These are phyloP conservation scores for Pseudogymnoascus sp. DNA, from an alignment of 2,329 filamentous ascomycete species.

Conservation along the genomic window DNA sequence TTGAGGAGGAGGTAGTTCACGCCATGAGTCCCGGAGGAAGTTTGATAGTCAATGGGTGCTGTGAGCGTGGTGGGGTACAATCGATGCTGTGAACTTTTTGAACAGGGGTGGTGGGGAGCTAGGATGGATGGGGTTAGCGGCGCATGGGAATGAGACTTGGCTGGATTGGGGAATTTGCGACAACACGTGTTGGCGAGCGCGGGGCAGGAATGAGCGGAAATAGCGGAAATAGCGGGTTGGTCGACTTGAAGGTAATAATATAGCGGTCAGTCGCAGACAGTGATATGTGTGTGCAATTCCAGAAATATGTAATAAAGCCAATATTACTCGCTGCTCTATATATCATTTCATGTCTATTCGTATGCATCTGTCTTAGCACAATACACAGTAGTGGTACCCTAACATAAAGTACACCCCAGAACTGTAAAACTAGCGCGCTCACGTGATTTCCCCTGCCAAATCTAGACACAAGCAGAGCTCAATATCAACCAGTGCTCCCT, in stretches of 20 bases:
- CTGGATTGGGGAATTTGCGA: not conserved
- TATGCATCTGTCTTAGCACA: not conserved
- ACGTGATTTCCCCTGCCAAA: not conserved
- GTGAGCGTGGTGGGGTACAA: not conserved
- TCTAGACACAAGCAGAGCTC: not conserved
- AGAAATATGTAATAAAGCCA: not conserved
- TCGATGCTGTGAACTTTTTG: not conserved
- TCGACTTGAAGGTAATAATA: not conserved
- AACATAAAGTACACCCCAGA: not conserved
- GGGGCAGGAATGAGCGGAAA: not conserved
- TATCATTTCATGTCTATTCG: not conserved
- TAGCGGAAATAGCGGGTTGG: not conserved
- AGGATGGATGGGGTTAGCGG: not conserved
- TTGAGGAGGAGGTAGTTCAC: not conserved
- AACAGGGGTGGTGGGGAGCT: not conserved
- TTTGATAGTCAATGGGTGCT: not conserved
- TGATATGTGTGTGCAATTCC: not conserved
- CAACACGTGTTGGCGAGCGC: not conserved
- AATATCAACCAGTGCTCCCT: not conserved
- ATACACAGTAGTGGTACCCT: not conserved
- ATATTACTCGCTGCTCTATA: not conserved
- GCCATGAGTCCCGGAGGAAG: not conserved
- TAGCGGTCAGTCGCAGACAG: not conserved
- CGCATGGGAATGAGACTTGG: not conserved
- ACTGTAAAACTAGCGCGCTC: not conserved